These are phyloP conservation scores for Amylostereum areolatum DNA, from an alignment of 1,284 basidiomycete genomes.

Conservation along the genomic window DNA sequence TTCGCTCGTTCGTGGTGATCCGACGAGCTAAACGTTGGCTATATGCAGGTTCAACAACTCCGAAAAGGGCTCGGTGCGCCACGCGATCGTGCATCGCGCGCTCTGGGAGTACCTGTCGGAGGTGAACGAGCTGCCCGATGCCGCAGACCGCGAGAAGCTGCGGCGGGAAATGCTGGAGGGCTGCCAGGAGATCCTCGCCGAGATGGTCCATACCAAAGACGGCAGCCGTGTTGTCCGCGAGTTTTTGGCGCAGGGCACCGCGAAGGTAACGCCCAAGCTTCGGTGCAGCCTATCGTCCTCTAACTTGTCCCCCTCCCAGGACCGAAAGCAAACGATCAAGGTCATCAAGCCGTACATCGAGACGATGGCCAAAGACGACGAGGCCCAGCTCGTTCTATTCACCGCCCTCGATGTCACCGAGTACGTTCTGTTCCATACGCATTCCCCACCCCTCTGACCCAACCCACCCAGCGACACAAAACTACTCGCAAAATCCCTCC, in stretches of 20 bases:
- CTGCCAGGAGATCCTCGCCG: constrained; percentile 77
- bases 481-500: constrained; percentile 72
- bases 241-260: constrained; percentile 73
- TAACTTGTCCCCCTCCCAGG: constrained; percentile 33
- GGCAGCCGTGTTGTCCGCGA: constrained; percentile 82
- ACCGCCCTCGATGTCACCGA: constrained; percentile 84
- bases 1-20: not conserved
- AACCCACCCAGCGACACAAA: constrained; percentile 73
- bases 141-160: constrained; percentile 55
- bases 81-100: constrained; percentile 80
- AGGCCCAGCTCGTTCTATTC: constrained; percentile 84
- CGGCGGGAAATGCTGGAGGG: constrained; percentile 67
- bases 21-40: not conserved
- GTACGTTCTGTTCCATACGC: constrained; percentile 35
- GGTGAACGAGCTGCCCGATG: constrained; percentile 44
- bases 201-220: constrained; percentile 90
- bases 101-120: constrained; percentile 72
- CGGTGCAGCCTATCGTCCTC: too few relatives aligned
- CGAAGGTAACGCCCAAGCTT: constrained; percentile 48
- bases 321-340: constrained; percentile 86
- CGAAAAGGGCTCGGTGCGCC: constrained; percentile 81
- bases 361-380: constrained; percentile 79
- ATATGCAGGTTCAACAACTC: constrained; percentile 75
- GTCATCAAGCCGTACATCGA: constrained; percentile 80
- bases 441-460: constrained; percentile 8